Evolutionary conservation across 371 early-diverging fungal genomes (phyloP).

Genomic region (Mucor indicus): DNA sequence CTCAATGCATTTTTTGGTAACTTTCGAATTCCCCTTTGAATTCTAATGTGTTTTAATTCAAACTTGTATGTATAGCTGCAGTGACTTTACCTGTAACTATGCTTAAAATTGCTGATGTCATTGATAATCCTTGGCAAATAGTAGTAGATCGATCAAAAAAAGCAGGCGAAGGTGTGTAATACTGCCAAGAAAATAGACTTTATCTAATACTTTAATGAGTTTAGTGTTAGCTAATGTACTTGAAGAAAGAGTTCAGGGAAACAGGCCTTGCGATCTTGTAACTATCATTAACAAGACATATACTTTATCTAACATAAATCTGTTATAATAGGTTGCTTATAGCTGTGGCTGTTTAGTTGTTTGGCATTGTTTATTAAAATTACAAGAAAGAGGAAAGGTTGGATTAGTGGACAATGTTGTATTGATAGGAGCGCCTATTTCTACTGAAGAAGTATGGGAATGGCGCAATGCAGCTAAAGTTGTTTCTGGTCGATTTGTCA

Average conservation of each 20-base stretch:
- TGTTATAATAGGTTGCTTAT: constrained; percentile 62
- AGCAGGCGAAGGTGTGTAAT: constrained; percentile 65
- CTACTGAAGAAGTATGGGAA: constrained; percentile 33
- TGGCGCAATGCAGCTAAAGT: constrained; percentile 56
- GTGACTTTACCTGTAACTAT: constrained; percentile 72
- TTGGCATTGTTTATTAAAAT: constrained; percentile 83
- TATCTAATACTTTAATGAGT: background rate
- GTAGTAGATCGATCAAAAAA: constrained; percentile 86
- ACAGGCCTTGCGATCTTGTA: constrained; percentile 88
- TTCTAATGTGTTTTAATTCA: background rate
- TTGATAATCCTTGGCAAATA: constrained; percentile 93
- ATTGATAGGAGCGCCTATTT: constrained; percentile 63
- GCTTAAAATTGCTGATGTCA: constrained; percentile 51
- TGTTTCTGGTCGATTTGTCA: constrained; percentile 85
- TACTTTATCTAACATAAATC: background rate
- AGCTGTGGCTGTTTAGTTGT: constrained; percentile 92
- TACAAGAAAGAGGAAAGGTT: constrained; percentile 55
- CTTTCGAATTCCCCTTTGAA: too few species aligned
- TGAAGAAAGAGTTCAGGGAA: constrained; percentile 80
- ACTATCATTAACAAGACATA: background rate
- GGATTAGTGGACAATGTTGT: constrained; percentile 62
- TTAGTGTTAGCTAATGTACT: constrained; percentile 81
- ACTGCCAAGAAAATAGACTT: background rate
- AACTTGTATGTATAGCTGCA: constrained; percentile 56
- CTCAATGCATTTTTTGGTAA: constrained; percentile 68